Percentiles rank a stretch among this genome's conserved stretches.
Conservation (phyloP, 2,329 filamentous ascomycete species). For the Penicillium psychrosexuale region DNA sequence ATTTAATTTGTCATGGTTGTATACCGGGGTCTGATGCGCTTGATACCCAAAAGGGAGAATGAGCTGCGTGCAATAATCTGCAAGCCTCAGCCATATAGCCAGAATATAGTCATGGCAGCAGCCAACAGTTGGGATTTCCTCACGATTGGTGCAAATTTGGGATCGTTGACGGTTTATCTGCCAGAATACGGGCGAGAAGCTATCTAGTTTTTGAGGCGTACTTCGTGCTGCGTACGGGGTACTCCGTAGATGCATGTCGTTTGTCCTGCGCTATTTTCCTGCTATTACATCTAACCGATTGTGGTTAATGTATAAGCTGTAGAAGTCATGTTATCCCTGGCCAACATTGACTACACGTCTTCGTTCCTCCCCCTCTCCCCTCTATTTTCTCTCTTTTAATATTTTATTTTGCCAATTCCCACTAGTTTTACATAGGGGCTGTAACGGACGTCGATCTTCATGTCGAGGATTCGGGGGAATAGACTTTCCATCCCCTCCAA, state of each 20-base stretch:
- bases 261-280: neutral
- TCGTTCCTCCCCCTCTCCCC: neutral
- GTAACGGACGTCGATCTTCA: neutral
- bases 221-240: neutral
- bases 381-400: neutral
- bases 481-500: neutral
- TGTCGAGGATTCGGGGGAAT: neutral
- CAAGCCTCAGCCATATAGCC: neutral
- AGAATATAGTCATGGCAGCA: neutral
- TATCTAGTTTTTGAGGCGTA: neutral
- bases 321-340: neutral
- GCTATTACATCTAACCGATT: neutral
- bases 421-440: neutral
- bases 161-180: neutral
- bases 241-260: neutral
- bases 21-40: neutral
- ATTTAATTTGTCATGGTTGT: neutral
- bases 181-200: neutral
- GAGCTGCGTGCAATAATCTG: neutral
- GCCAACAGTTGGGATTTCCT: neutral
- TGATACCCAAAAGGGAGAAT: neutral
- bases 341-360: neutral
- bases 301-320: too few relatives aligned
- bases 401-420: neutral
- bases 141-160: neutral